A percentile compares a stretch with the other conserved stretches of the same genome.
These are phyloP conservation scores for Suillus hirtellus DNA, from an alignment of 768 basidiomycete genomes.

Conservation along the genomic window DNA sequence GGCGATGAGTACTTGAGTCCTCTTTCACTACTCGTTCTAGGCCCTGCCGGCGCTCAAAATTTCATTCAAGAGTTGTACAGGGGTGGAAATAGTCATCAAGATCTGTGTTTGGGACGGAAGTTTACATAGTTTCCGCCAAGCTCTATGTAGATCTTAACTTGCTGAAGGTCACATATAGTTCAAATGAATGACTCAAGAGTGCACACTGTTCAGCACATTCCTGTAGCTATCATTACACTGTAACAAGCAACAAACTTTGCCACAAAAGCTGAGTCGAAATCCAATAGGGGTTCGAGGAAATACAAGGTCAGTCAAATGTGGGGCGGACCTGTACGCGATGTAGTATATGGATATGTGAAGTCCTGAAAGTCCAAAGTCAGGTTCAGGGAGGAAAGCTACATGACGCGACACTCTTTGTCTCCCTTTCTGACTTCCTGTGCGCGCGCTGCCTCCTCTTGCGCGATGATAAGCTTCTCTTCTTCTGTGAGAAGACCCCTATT, in stretches of 20 bases:
- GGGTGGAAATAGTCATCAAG: too few species aligned
- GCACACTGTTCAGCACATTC: background rate
- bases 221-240: background rate
- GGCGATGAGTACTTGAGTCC: background rate
- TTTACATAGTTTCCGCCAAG: too few species aligned
- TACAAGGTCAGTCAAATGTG: background rate
- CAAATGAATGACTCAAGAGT: background rate
- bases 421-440: background rate
- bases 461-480: conserved; percentile 2
- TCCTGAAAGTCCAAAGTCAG: background rate
- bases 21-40: background rate
- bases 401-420: conserved; percentile 16
- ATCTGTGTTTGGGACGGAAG: too few species aligned
- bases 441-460: background rate
- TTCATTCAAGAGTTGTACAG: too few species aligned
- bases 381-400: background rate
- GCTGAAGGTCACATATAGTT: background rate
- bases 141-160: too few species aligned
- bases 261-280: background rate
- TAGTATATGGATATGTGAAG: background rate
- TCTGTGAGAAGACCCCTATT: conserved; percentile 5
- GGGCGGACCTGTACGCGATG: background rate
- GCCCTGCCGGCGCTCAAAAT: background rate
- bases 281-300: background rate
- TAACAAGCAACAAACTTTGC: background rate